Evolutionary conservation across 78 protist genomes (phyloP).

Genomic region (Salpingoeca rosetta): DNA sequence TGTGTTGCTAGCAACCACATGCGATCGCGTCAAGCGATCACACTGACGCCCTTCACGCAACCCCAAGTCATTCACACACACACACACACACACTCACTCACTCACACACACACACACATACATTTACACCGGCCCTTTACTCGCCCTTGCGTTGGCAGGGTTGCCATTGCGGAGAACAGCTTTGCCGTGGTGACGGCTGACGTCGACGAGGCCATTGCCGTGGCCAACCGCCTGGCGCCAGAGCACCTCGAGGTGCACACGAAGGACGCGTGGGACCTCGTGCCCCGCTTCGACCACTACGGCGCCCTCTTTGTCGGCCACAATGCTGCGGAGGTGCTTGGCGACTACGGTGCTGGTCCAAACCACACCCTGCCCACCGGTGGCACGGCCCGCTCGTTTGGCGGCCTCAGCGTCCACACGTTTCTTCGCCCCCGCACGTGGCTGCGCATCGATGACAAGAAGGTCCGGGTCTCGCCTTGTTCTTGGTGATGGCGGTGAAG

Average conservation of each 20-base stretch:
- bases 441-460: neutral
- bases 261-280: neutral
- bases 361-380: slow-evolving; percentile 78
- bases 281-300: slow-evolving; percentile 6
- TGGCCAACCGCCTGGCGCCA: slow-evolving; percentile 48
- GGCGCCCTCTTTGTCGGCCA: slow-evolving; percentile 66
- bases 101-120: neutral
- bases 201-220: slow-evolving; percentile 31
- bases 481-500: no score
- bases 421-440: slow-evolving; percentile 19
- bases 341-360: slow-evolving; percentile 74
- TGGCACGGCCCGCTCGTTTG: slow-evolving; percentile 50
- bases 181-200: slow-evolving; percentile 15
- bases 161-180: slow-evolving; percentile 29
- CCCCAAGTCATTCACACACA: neutral
- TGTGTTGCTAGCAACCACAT: no score
- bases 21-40: no score
- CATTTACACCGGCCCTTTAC: neutral
- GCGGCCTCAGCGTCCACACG: slow-evolving; percentile 51
- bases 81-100: neutral
- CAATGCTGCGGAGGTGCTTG: slow-evolving; percentile 46
- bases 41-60: no score
- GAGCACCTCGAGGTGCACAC: slow-evolving; percentile 62
- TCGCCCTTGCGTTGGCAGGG: neutral
- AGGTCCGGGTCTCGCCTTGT: no score